Percentiles rank a stretch among this genome's conserved stretches.
These are phyloP conservation scores for Globisporangium ultimum DNA, from an alignment of 352 stramenopile genomes.

Conservation along the genomic window DNA sequence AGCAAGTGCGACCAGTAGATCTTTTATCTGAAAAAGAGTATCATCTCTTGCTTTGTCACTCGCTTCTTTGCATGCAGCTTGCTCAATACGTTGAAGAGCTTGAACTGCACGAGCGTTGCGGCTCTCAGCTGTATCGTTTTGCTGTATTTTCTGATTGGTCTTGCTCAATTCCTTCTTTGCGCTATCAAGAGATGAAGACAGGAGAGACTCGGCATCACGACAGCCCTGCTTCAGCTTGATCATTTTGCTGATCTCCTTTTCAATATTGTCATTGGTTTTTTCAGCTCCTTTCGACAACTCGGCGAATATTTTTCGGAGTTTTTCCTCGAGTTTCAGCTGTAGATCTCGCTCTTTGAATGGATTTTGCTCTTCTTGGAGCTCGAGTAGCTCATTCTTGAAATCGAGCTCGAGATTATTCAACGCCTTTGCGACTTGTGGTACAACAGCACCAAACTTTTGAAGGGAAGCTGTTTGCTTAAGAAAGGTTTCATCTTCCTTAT, in stretches of 20 bases:
- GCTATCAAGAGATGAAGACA: slow-evolving; percentile 14
- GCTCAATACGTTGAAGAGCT: not conserved
- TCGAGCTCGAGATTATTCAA: slow-evolving; percentile 40
- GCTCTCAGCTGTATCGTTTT: slow-evolving; percentile 1
- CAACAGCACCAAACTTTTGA: slow-evolving; percentile 36
- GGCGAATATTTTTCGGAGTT: slow-evolving; percentile 20
- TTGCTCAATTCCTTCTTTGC: slow-evolving; percentile 22
- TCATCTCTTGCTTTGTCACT: not conserved
- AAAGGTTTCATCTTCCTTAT: slow-evolving; percentile 48
- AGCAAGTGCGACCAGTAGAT: slow-evolving; percentile 36
- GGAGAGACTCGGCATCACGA: slow-evolving; percentile 12
- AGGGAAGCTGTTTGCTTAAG: slow-evolving; percentile 23
- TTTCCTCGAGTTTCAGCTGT: slow-evolving; percentile 35
- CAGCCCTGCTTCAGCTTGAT: slow-evolving; percentile 20
- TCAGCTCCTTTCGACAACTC: slow-evolving; percentile 18
- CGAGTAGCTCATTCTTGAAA: slow-evolving; percentile 36
- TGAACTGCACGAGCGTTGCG: not conserved
- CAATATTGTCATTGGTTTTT: slow-evolving; percentile 8
- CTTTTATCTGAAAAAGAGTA: slow-evolving; percentile 54
- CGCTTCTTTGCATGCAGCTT: not conserved
- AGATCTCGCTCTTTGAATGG: slow-evolving; percentile 43
- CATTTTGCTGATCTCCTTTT: slow-evolving; percentile 20
- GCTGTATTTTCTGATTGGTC: not conserved
- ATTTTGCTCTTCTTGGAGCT: slow-evolving; percentile 54
- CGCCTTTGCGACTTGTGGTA: slow-evolving; percentile 33